Evolutionary conservation across 1,284 basidiomycete genomes (phyloP).

Genomic region (Phaffia rhodozyma): DNA sequence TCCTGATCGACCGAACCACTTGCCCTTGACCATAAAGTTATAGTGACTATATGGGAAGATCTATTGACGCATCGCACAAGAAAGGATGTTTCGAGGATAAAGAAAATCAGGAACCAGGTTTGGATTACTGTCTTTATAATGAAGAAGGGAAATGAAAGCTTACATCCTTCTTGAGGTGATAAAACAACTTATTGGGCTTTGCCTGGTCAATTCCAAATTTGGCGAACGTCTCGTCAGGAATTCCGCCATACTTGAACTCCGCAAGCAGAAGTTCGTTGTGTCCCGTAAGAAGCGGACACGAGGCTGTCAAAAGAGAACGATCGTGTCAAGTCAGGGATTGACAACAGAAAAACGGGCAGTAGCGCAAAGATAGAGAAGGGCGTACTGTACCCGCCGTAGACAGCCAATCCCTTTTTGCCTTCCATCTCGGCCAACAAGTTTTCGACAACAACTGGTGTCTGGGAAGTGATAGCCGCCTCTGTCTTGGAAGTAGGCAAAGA

Average conservation of each 20-base stretch:
- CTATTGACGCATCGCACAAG: no score
- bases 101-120: background rate
- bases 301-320: conserved; percentile 34
- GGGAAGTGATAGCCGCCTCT: conserved; percentile 80
- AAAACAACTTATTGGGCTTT: conserved; percentile 59
- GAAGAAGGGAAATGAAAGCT: no score
- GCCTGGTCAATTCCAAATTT: conserved; percentile 54
- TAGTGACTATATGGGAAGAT: conserved; percentile 85
- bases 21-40: conserved; percentile 59
- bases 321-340: conserved; percentile 24
- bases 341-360: conserved; percentile 29
- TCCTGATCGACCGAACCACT: conserved; percentile 35
- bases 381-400: conserved; percentile 62
- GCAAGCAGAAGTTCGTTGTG: conserved; percentile 49
- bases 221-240: conserved; percentile 76
- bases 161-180: conserved; percentile 72
- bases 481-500: conserved; percentile 92
- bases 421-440: conserved; percentile 68
- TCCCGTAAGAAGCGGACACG: conserved; percentile 30
- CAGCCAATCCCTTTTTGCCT: conserved; percentile 53
- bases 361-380: conserved; percentile 45
- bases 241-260: conserved; percentile 69
- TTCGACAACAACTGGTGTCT: conserved; percentile 84
- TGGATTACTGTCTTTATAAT: no score
- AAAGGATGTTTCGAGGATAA: conserved; percentile 34